Evolutionary conservation across 495 filamentous ascomycete species (phyloP), one percentile per base, ranked within the genome.

Genomic region (Thozetella sp.): DNA sequence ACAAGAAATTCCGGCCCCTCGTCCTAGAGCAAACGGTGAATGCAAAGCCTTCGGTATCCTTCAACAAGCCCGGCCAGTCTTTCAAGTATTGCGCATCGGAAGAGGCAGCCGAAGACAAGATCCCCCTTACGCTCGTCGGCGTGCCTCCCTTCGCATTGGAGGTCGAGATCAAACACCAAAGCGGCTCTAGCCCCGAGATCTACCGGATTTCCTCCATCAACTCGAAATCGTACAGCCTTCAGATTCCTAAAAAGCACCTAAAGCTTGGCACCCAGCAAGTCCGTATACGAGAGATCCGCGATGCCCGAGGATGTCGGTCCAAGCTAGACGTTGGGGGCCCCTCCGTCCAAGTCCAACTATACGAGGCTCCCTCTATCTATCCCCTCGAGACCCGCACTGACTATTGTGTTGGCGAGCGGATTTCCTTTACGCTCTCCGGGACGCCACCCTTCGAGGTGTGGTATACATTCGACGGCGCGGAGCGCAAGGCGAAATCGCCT

Each of bases 21-120:
- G 76, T 83, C 20, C 78, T 99, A 2, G 82, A 89, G 45, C 95
- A 99, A 67, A 87, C 79, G 22, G 93, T 99, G 24, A 88, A 96
- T 69, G 76, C 89, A 19, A 87, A 89, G 26, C 95, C 95, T 0
- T 85, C 86, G 11, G 94, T 92, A 22, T 76, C 79, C 13, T 98
- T 99, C 65, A 82, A 82, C 55, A 90, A 91, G 60, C 92, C 93
- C 2, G 94, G 92, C n/a, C 93, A 93, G 70, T 92, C 93, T 2
- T 97, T 97, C 77, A 95, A 91, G 60, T 97, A 92, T 73, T 99
- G 95, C 77, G 88, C 92, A 63, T 87, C 90, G 37, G 92, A 96
- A 58, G 80, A 87, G n/a, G 83, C 80, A 46, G 87, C 86, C 43
- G 90, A 93, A 54, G 93, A 98, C 68, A 82, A 87, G 11, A 93